Evolutionary conservation across 768 basidiomycete species (phyloP), one percentile per base, ranked within the genome.

Genomic region (Boletus coccyginus): DNA sequence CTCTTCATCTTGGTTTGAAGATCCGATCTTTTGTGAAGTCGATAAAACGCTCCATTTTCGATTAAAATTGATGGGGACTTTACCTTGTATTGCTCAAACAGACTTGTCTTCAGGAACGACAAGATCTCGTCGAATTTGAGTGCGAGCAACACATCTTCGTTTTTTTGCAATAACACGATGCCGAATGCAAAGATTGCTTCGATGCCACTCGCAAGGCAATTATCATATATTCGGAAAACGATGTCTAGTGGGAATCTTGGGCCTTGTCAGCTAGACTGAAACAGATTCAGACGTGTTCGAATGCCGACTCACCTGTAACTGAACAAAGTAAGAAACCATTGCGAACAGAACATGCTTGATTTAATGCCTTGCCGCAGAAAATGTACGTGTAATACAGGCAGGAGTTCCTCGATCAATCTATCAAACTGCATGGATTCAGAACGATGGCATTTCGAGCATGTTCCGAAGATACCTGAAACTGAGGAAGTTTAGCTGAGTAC

Each of bases 301-400:
- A 31, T 29, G 27, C 8, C 7, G 14, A 67, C 81, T 64, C 66
- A 88, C 92, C 92, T 85, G 73, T 96, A 98, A 67, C 92, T 92
- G 77, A 98, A 98, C 70, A 99, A 75, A 0, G 97, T 98, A 68
- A 99, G 78, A 73, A 98, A 98, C 97, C 97, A 99, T 61, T 98
- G 97, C 14, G 92, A 94, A 66, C 93, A 96, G 69, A 90, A 98
- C 94, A 99, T 98, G 74, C 90, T 95, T 45, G 93, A 94, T 71
- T 98, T 98, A 67, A 98, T 77, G 32, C 95, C 96, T 72, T 97
- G 91, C 32, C 95, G 84, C 32, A 96, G 73, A 66, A 99, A 92
- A 72, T 98, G 97, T 24, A 96, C 76, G 66, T 98, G 94, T 7
- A 98, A 77, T 6, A 95, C 90, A 6, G 97, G 97, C 5, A 98